These are phyloP conservation scores for Trametes elegans DNA, from an alignment of 768 basidiomycete species.

Conservation along the genomic window DNA sequence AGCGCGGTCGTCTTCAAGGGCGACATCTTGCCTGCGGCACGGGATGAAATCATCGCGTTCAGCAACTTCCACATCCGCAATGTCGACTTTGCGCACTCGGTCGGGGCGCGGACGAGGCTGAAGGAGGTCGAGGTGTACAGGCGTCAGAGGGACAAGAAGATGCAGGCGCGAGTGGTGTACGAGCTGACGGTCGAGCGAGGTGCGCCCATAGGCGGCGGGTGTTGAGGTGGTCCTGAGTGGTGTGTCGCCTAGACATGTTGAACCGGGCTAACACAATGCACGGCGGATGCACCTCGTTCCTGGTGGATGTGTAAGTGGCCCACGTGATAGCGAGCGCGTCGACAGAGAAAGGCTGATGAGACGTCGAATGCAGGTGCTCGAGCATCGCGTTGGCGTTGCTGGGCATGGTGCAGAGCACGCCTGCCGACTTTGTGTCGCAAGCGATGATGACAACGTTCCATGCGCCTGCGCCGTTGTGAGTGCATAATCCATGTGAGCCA, in stretches of 20 bases:
- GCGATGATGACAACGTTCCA: background rate
- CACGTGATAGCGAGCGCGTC: too few relatives aligned
- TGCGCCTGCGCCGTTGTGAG: constrained; percentile 7
- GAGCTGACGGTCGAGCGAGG: constrained; percentile 1
- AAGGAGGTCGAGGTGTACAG: constrained; percentile 1
- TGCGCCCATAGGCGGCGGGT: too few relatives aligned
- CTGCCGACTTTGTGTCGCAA: background rate
- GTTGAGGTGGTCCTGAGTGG: too few relatives aligned
- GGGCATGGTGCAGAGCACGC: background rate
- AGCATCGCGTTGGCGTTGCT: constrained; percentile 1
- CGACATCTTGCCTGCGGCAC: background rate
- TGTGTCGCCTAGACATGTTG: background rate
- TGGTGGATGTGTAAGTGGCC: constrained; percentile 8
- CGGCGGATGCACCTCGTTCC: constrained; percentile 3
- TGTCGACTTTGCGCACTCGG: constrained; percentile 3
- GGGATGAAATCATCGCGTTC: background rate
- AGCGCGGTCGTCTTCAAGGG: background rate
- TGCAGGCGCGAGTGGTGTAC: constrained; percentile 2
- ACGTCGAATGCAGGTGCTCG: constrained; percentile 1
- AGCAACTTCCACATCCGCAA: constrained; percentile 3
- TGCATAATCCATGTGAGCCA: background rate
- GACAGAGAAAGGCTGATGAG: background rate
- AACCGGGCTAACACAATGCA: constrained; percentile 1
- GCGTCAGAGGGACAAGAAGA: constrained; percentile 1
- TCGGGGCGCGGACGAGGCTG: background rate